phyloP scores from a whole-genome alignment of 352 stramenopile genomes.

The Globisporangium paddicum region DNA sequence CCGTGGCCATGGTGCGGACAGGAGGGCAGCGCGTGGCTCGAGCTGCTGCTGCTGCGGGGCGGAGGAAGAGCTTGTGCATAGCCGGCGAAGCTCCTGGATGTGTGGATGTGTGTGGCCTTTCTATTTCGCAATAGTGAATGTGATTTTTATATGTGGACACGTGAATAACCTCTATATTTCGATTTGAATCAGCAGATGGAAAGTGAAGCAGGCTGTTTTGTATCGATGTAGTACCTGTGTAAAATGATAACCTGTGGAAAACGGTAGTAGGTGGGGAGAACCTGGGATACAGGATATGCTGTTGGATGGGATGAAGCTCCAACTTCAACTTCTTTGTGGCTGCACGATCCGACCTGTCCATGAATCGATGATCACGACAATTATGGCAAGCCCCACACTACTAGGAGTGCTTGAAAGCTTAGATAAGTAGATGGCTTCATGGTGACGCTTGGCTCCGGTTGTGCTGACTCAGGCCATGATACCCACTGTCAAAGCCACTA shows the following conservation, averaged over 20 bases:
- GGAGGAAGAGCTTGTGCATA: not conserved
- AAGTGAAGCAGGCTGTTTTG: not conserved
- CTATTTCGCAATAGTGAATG: not conserved
- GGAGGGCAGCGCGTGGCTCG: not conserved
- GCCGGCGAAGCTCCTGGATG: not conserved
- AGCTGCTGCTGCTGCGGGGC: not conserved
- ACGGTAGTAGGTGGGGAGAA: not conserved
- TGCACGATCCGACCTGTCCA: not conserved
- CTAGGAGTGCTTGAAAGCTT: too few relatives aligned
- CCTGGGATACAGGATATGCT: not conserved
- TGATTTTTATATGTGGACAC: not conserved
- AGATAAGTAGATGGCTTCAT: too few relatives aligned
- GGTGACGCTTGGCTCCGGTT: too few relatives aligned
- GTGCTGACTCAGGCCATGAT: too few relatives aligned
- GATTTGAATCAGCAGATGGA: not conserved
- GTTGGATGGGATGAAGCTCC: not conserved
- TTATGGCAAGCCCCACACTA: too few relatives aligned
- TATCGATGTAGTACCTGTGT: not conserved
- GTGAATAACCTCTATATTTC: not conserved
- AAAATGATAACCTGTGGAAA: not conserved
- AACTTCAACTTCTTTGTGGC: conserved; percentile 1
- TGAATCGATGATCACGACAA: too few relatives aligned
- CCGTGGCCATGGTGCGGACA: not conserved
- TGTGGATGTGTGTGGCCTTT: conserved; percentile 1
- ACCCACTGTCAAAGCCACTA: too few relatives aligned